A percentile compares a stretch with the other conserved stretches of the same genome.
These are phyloP conservation scores for Xanthoconium separans DNA, from an alignment of 1,284 basidiomycete genomes.

Conservation along the genomic window DNA sequence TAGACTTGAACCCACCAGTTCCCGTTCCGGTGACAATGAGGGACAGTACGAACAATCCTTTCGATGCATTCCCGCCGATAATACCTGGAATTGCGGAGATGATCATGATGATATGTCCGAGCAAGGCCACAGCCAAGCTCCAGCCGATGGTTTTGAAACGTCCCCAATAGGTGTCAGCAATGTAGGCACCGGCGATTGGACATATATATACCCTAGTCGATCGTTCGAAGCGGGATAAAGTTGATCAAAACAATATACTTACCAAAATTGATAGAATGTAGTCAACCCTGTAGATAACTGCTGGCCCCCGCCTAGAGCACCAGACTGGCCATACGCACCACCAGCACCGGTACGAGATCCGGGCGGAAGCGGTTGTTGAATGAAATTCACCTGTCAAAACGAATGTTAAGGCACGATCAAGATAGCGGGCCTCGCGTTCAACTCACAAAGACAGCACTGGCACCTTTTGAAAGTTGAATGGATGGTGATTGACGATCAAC, in stretches of 20 bases:
- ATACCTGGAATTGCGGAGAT: constrained; percentile 70
- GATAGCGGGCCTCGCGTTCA: neutral
- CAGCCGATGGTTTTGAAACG: constrained; percentile 72
- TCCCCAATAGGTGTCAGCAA: constrained; percentile 76
- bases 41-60: constrained; percentile 65
- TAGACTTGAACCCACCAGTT: constrained; percentile 81
- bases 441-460: constrained; percentile 64
- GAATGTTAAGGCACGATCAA: constrained; percentile 9
- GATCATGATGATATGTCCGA: constrained; percentile 77
- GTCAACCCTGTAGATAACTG: constrained; percentile 68
- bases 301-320: constrained; percentile 69
- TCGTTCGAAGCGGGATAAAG: constrained; percentile 21
- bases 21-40: constrained; percentile 67
- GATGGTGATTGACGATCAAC: neutral
- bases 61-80: constrained; percentile 55
- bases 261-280: constrained; percentile 67
- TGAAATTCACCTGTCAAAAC: constrained; percentile 63
- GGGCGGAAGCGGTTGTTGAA: constrained; percentile 65
- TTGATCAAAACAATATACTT: constrained; percentile 11
- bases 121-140: constrained; percentile 52
- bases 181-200: constrained; percentile 67
- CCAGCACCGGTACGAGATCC: constrained; percentile 71
- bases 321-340: constrained; percentile 53
- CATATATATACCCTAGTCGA: constrained; percentile 50
- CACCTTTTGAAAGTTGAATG: constrained; percentile 49